Evolutionary conservation across 2,329 filamentous ascomycete species (phyloP).

Genomic region (Aspergillus jensenii): DNA sequence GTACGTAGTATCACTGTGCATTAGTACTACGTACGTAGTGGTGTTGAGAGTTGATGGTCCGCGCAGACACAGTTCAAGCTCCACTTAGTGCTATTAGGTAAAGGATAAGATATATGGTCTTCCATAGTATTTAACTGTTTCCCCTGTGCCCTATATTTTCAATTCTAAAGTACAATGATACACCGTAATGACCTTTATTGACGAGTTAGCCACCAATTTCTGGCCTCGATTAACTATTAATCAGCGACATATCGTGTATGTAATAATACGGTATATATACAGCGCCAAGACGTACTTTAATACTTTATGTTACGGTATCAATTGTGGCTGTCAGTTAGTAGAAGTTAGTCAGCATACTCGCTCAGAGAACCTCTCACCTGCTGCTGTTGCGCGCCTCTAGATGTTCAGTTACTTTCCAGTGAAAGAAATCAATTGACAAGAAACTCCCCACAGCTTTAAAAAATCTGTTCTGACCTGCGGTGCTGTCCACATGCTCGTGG

Average conservation of each 20-base stretch:
- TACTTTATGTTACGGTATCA: not conserved
- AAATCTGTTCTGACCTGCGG: conserved; percentile 2
- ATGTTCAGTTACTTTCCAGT: conserved; percentile 6
- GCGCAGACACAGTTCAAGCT: not conserved
- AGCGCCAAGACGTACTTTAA: not conserved
- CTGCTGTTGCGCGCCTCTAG: conserved; percentile 12
- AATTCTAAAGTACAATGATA: too few relatives aligned
- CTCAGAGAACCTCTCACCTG: conserved; percentile 10
- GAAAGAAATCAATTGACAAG: conserved; percentile 6
- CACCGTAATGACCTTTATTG: not conserved
- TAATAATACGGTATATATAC: not conserved
- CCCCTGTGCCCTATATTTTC: too few relatives aligned
- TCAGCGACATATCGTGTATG: not conserved
- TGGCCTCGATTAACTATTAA: not conserved
- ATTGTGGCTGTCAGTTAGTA: not conserved
- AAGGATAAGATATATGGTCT: too few relatives aligned
- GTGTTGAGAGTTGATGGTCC: too few relatives aligned
- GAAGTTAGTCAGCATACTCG: conserved; percentile 18
- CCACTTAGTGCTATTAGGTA: not conserved
- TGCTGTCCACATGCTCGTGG: conserved; percentile 7
- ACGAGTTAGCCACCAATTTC: not conserved
- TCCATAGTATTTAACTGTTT: too few relatives aligned
- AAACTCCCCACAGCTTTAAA: not conserved
- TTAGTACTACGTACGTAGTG: too few relatives aligned
- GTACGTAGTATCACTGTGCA: too few relatives aligned